Conservation (phyloP, 2,329 filamentous ascomycete genomes). For the Colletotrichum magnum region DNA sequence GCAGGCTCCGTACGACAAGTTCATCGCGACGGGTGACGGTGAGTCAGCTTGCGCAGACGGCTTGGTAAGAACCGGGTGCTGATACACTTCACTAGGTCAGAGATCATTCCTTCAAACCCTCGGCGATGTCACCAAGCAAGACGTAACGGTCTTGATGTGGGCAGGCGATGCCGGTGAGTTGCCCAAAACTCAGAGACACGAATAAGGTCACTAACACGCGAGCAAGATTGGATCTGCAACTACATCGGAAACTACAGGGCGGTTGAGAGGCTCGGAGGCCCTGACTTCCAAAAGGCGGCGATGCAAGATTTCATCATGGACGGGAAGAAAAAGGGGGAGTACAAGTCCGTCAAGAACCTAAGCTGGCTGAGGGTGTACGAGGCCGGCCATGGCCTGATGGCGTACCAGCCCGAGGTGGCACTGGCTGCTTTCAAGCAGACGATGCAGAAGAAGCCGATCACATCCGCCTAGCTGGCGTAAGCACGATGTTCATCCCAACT, state of each 20-base stretch:
- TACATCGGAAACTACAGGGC: slow-evolving; percentile 62
- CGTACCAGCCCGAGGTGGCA: slow-evolving; percentile 41
- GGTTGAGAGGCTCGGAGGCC: slow-evolving; percentile 49
- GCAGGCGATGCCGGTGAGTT: slow-evolving; percentile 64
- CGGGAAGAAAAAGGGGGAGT: slow-evolving; percentile 62
- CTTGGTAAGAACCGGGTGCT: background rate
- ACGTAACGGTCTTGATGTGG: slow-evolving; percentile 66
- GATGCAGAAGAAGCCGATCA: slow-evolving; percentile 62
- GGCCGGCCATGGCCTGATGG: slow-evolving; percentile 56
- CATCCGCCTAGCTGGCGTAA: background rate
- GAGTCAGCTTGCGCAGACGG: slow-evolving; percentile 24
- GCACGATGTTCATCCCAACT: background rate
- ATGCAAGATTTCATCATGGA: slow-evolving; percentile 59
- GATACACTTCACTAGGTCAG: slow-evolving; percentile 46
- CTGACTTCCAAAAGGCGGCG: slow-evolving; percentile 54
- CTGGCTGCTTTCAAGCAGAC: slow-evolving; percentile 65
- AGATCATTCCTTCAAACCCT: slow-evolving; percentile 61
- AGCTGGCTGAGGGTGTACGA: slow-evolving; percentile 63
- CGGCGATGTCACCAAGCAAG: slow-evolving; percentile 60
- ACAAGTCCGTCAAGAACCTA: slow-evolving; percentile 65
- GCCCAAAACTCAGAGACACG: fast-evolving
- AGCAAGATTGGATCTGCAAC: slow-evolving; percentile 69
- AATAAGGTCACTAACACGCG: background rate
- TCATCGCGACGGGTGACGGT: slow-evolving; percentile 57
- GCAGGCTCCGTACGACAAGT: slow-evolving; percentile 52